A percentile compares a stretch with the other conserved stretches of the same genome.
Conservation (phyloP, 2,329 filamentous ascomycete species). For the Pestalotiopsis sp. region DNA sequence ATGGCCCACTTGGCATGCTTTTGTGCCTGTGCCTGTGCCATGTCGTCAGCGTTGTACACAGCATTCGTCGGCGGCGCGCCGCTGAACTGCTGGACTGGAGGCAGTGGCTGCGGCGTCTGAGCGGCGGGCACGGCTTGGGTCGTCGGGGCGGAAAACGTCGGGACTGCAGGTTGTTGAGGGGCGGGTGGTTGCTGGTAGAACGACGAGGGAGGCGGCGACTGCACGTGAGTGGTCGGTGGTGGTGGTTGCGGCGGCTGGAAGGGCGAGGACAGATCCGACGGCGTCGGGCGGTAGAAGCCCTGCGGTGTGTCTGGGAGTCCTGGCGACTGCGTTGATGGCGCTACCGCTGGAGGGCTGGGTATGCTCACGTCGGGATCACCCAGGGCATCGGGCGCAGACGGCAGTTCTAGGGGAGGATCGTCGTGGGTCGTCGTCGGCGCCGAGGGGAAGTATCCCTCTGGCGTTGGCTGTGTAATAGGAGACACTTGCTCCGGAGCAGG, state of each 20-base stretch:
- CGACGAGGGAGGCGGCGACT: conserved; percentile 4
- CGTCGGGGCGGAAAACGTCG: conserved; percentile 18
- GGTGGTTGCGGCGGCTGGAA: conserved; percentile 21
- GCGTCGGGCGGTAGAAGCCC: conserved; percentile 35
- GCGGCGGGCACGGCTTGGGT: conserved; percentile 14
- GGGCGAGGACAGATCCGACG: conserved; percentile 19
- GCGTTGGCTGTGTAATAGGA: conserved; percentile 30
- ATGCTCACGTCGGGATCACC: conserved; percentile 28
- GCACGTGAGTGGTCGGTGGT: conserved; percentile 23
- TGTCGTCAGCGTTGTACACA: conserved; percentile 65
- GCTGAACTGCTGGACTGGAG: conserved; percentile 22
- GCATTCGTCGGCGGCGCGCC: conserved; percentile 23
- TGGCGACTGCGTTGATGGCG: conserved; percentile 27
- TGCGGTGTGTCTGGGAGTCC: conserved; percentile 32
- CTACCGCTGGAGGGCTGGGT: conserved; percentile 23
- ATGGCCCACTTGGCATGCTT: conserved; percentile 98
- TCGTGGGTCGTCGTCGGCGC: conserved; percentile 17
- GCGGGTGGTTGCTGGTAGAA: conserved; percentile 23
- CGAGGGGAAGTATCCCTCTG: conserved; percentile 31
- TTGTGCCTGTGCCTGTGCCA: conserved; percentile 76
- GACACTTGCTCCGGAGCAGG: conserved; percentile 33
- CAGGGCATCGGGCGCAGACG: conserved; percentile 32
- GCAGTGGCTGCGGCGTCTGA: conserved; percentile 21
- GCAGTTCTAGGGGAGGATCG: conserved; percentile 27
- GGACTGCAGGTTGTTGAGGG: conserved; percentile 24